These are phyloP conservation scores for Litsea cubeba DNA, from an alignment of 164 flowering plant genomes.

Conservation along the genomic window DNA sequence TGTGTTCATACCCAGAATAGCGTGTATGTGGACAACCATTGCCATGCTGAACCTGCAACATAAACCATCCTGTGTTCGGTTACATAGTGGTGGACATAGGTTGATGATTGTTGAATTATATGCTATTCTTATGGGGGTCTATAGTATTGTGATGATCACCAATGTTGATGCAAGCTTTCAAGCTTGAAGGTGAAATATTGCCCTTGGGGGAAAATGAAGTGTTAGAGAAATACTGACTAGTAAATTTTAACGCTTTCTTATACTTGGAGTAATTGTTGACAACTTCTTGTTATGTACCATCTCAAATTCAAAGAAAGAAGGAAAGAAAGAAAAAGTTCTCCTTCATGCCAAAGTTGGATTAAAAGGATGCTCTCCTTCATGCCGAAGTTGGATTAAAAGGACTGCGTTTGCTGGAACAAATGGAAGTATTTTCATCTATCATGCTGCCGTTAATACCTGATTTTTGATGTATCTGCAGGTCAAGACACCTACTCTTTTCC, in stretches of 20 bases:
- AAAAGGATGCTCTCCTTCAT: no score
- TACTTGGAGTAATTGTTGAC: neutral
- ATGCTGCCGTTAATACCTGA: neutral
- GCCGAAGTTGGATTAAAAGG: neutral
- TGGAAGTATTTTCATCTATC: neutral
- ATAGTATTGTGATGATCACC: neutral
- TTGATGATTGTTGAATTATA: neutral
- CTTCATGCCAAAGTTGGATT: neutral
- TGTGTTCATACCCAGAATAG: no score
- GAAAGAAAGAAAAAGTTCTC: no score
- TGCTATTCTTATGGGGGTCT: neutral
- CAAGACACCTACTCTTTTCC: conserved; percentile 81
- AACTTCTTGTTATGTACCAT: no score
- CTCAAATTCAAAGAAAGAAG: no score
- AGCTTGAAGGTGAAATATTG: neutral
- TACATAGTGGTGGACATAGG: neutral
- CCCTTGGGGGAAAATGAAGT: neutral
- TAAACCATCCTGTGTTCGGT: no score
- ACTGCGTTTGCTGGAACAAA: no score
- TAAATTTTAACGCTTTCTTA: neutral
- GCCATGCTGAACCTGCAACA: no score
- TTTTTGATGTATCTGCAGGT: conserved; percentile 48
- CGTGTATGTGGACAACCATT: no score
- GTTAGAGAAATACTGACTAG: neutral
- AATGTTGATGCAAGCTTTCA: neutral